A percentile compares a stretch with the other conserved stretches of the same genome.
Conservation (phyloP, 2,329 filamentous ascomycete species). For the Fonsecaea erecta region DNA sequence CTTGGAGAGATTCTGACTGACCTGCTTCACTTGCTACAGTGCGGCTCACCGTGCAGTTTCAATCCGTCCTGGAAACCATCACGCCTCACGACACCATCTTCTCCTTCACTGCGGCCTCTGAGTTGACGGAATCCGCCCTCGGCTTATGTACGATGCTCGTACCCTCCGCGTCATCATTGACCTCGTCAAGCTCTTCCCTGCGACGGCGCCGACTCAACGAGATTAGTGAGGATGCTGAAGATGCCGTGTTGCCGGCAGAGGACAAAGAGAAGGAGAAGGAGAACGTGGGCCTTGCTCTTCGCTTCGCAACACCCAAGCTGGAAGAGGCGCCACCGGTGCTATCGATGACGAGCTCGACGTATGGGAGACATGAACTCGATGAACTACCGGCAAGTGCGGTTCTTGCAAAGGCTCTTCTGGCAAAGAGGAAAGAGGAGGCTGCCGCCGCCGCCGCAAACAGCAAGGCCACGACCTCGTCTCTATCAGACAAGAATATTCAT, state of each 20-base stretch:
- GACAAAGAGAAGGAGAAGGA: constrained; percentile 44
- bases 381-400: constrained; percentile 38
- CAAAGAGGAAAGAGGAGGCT: constrained; percentile 35
- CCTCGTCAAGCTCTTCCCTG: constrained; percentile 80
- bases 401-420: constrained; percentile 37
- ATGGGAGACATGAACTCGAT: constrained; percentile 35
- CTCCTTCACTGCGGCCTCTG: constrained; percentile 72
- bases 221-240: constrained; percentile 80
- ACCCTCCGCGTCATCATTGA: constrained; percentile 82
- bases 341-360: constrained; percentile 20
- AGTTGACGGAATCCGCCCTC: constrained; percentile 84
- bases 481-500: not conserved
- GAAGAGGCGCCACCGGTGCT: constrained; percentile 25
- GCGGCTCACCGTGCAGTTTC: constrained; percentile 74
- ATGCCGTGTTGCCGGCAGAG: constrained; percentile 10
- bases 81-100: constrained; percentile 86
- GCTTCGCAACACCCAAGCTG: not conserved
- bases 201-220: constrained; percentile 80
- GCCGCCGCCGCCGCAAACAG: constrained; percentile 18
- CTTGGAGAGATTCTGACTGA: constrained; percentile 16
- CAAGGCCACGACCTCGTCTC: not conserved
- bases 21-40: constrained; percentile 58
- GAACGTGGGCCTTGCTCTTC: not conserved
- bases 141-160: constrained; percentile 88
- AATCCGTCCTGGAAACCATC: constrained; percentile 68